These are phyloP conservation scores for Blepharisma stoltei DNA, from an alignment of 73 alveolate species.

Conservation along the genomic window DNA sequence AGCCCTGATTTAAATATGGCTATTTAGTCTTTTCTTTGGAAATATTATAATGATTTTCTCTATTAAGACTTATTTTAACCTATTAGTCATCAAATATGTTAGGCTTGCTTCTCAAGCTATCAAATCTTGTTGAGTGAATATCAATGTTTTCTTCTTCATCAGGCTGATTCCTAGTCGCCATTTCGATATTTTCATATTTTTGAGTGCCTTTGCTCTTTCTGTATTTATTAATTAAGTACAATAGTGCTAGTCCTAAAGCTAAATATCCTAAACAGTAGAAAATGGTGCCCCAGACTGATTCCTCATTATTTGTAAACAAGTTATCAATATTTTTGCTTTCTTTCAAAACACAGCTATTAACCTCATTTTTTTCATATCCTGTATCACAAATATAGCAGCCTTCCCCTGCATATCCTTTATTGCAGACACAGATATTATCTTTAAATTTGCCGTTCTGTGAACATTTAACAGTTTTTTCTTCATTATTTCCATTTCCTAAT, in stretches of 20 bases:
- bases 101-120: too few relatives aligned
- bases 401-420: neutral
- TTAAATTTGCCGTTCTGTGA: neutral
- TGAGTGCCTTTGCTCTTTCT: neutral
- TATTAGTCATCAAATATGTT: too few relatives aligned
- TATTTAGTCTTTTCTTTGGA: neutral
- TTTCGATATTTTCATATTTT: too few relatives aligned
- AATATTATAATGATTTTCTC: too few relatives aligned
- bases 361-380: neutral
- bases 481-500: neutral
- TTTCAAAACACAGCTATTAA: neutral
- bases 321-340: neutral
- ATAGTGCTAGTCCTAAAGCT: neutral
- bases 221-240: neutral
- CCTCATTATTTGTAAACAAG: neutral
- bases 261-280: conserved; percentile 17
- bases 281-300: neutral
- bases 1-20: conserved; percentile 27
- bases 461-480: too few relatives aligned
- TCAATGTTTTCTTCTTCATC: too few relatives aligned
- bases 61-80: too few relatives aligned
- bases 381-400: neutral
- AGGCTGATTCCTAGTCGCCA: too few relatives aligned
- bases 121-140: too few relatives aligned
- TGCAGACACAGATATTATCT: neutral